These are phyloP conservation scores for Termitomyces sp. DNA, from an alignment of 768 basidiomycete genomes.

Conservation along the genomic window DNA sequence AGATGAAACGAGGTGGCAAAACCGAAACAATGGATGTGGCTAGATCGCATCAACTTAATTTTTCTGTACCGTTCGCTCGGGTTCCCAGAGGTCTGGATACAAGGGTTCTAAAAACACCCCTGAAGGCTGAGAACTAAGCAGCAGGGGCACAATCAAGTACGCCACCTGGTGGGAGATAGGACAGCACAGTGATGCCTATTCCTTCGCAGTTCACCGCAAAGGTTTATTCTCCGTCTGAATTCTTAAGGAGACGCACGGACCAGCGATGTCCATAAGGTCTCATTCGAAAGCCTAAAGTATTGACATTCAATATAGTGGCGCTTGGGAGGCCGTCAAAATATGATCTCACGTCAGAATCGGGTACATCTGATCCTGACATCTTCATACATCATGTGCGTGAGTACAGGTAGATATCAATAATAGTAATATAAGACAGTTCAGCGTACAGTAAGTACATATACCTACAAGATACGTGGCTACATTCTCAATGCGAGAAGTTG, in stretches of 20 bases:
- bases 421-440: no score
- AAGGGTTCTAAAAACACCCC: not conserved
- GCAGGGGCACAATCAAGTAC: not conserved
- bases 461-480: no score
- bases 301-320: no score
- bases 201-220: slow-evolving; percentile 11
- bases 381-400: no score
- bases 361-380: no score
- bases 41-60: slow-evolving; percentile 35
- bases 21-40: slow-evolving; percentile 33
- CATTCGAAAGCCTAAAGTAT: not conserved
- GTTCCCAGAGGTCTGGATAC: slow-evolving; percentile 18
- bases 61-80: slow-evolving; percentile 24
- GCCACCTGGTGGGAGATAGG: not conserved
- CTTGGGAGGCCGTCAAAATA: no score
- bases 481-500: no score
- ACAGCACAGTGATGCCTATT: slow-evolving; percentile 6
- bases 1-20: slow-evolving; percentile 20
- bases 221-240: slow-evolving; percentile 21
- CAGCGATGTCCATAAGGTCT: not conserved
- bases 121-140: not conserved
- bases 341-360: not conserved
- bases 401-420: no score
- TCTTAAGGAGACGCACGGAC: slow-evolving; percentile 12
- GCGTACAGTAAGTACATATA: no score